Conservation (phyloP, 2,329 filamentous ascomycete genomes). For the Pseudocercospora fuligena region DNA sequence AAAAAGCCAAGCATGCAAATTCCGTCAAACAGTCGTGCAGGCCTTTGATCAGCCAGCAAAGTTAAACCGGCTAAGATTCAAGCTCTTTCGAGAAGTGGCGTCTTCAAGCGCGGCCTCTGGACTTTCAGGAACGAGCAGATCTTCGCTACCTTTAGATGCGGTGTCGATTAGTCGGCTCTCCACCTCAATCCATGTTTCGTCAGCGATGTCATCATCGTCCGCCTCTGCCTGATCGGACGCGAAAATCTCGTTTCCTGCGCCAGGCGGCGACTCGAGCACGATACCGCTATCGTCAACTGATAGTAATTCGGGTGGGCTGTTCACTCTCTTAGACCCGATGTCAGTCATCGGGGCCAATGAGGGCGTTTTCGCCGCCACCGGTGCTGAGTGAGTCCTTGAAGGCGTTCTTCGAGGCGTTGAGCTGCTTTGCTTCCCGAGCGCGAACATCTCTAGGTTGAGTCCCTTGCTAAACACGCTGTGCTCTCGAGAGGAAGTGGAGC, state of each 20-base stretch:
- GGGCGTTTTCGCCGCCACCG: neutral
- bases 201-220: slow-evolving; percentile 25
- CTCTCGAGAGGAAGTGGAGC: slow-evolving; percentile 14
- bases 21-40: neutral
- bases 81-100: slow-evolving; percentile 36
- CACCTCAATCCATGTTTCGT: slow-evolving; percentile 35
- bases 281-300: slow-evolving; percentile 25
- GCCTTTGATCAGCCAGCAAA: slow-evolving; percentile 35
- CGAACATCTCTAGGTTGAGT: slow-evolving; percentile 30
- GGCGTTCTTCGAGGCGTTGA: slow-evolving; percentile 14
- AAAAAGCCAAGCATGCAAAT: neutral
- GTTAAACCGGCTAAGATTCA: slow-evolving; percentile 48
- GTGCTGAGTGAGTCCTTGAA: slow-evolving; percentile 23
- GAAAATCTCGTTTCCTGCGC: slow-evolving; percentile 6
- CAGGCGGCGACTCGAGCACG: slow-evolving; percentile 18
- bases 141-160: slow-evolving; percentile 51
- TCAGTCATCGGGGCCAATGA: slow-evolving; percentile 12
- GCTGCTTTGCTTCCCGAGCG: slow-evolving; percentile 26
- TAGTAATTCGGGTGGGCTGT: neutral
- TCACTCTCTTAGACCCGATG: neutral
- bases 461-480: slow-evolving; percentile 33
- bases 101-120: slow-evolving; percentile 42
- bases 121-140: slow-evolving; percentile 53
- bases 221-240: slow-evolving; percentile 31
- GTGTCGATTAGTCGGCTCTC: slow-evolving; percentile 30